Conservation (phyloP, 306 rosid genomes). For the Oxytropis ochrocephala region DNA sequence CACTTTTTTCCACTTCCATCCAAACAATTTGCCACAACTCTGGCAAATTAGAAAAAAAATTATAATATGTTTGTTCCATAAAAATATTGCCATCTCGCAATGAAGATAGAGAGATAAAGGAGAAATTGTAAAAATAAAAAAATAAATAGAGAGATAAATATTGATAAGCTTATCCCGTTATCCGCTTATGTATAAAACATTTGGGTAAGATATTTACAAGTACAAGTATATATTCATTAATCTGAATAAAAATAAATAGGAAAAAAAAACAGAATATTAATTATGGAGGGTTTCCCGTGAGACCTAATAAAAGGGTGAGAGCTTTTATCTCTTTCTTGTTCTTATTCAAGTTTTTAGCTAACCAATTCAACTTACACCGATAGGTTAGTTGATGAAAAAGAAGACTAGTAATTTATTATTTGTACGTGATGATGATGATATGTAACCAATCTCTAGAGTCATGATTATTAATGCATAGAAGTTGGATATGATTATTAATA, state of each 20-base stretch:
- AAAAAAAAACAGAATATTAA: not conserved
- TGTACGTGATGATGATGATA: not conserved
- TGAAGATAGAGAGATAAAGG: too few species aligned
- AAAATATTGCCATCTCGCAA: too few species aligned
- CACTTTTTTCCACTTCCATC: too few species aligned
- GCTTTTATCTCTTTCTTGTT: conserved; percentile 7
- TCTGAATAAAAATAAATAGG: not conserved
- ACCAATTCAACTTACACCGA: not conserved
- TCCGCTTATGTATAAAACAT: too few species aligned
- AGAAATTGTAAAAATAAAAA: not conserved
- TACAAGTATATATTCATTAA: not conserved
- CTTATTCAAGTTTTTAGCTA: conserved; percentile 10
- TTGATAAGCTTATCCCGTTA: not conserved
- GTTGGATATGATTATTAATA: not conserved
- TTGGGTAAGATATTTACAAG: not conserved
- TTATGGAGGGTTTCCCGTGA: conserved; percentile 5
- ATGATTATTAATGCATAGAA: not conserved
- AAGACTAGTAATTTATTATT: not conserved
- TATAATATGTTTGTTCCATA: too few species aligned
- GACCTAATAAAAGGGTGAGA: conserved; percentile 14
- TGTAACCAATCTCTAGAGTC: not conserved
- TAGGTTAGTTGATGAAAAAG: not conserved
- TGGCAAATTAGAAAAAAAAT: too few species aligned
- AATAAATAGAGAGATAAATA: not conserved
- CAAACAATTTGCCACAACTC: too few species aligned